These are phyloP conservation scores for Rhododendron henanense DNA, from an alignment of 148 eudicot species.

Conservation along the genomic window DNA sequence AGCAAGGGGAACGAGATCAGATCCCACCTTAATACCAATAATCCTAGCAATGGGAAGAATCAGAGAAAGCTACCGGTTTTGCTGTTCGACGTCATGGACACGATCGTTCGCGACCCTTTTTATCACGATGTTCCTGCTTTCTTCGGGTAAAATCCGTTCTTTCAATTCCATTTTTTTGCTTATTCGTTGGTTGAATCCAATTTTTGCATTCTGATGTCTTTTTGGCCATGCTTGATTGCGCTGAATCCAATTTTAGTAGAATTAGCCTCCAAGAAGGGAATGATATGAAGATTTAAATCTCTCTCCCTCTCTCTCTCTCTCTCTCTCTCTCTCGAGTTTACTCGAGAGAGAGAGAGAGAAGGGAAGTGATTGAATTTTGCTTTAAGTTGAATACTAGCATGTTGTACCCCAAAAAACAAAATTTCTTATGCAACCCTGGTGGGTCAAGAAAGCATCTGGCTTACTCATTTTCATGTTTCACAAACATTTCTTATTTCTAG, in stretches of 20 bases:
- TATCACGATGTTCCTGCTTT: slow-evolving; percentile 72
- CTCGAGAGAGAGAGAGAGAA: neutral
- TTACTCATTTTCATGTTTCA: neutral
- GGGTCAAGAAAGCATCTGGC: neutral
- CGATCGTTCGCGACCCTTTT: slow-evolving; percentile 87
- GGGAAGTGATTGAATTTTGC: neutral
- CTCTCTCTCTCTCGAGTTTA: no score
- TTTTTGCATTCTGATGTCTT: neutral
- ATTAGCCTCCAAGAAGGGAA: neutral
- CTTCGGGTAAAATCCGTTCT: slow-evolving; percentile 40
- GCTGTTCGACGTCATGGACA: slow-evolving; percentile 90
- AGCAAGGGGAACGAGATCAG: neutral
- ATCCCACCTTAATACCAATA: neutral
- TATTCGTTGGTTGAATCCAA: neutral
- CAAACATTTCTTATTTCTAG: neutral
- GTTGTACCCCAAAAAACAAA: neutral
- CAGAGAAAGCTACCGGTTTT: slow-evolving; percentile 59
- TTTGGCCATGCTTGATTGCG: neutral
- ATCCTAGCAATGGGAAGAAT: neutral
- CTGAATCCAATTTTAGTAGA: neutral
- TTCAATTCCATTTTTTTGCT: neutral
- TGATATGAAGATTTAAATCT: neutral
- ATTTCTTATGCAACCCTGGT: neutral
- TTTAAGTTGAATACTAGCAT: neutral
- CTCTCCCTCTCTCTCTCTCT: neutral